A percentile compares a stretch with the other conserved stretches of the same genome.
phyloP scores from a whole-genome alignment of 768 basidiomycete species.

The Lentinula boryana region DNA sequence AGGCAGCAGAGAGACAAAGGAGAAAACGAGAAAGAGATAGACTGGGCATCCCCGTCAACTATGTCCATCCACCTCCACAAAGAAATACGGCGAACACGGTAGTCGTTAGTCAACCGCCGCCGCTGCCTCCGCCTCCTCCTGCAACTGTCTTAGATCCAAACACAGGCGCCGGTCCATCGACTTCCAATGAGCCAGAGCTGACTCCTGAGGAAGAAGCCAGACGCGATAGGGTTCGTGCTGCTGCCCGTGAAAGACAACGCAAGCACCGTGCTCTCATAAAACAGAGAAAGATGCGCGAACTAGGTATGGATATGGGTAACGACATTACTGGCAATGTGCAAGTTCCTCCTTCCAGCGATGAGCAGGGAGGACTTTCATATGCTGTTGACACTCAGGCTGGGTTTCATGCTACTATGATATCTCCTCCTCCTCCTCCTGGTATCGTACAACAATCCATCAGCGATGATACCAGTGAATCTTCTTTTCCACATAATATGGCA shows the following conservation, averaged over 20 bases:
- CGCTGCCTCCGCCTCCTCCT: background rate
- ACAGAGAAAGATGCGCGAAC: conserved; percentile 73
- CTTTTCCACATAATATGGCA: conserved; percentile 65
- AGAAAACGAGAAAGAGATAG: conserved; percentile 73
- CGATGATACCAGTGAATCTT: conserved; percentile 40
- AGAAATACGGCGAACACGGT: conserved; percentile 9
- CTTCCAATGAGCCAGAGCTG: conserved; percentile 24
- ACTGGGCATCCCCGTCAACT: conserved; percentile 24
- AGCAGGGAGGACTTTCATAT: conserved; percentile 7
- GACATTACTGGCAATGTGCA: conserved; percentile 62
- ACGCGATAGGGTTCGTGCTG: conserved; percentile 66
- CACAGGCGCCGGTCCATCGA: background rate
- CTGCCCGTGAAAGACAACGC: conserved; percentile 75
- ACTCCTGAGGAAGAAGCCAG: conserved; percentile 62
- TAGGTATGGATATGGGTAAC: conserved; percentile 79
- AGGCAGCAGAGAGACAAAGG: conserved; percentile 81
- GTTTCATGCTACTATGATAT: background rate
- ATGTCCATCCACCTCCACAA: conserved; percentile 24
- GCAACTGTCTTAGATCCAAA: background rate
- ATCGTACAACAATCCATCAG: conserved; percentile 22
- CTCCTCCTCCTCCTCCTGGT: conserved; percentile 3
- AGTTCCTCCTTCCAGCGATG: conserved; percentile 54
- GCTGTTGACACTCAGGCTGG: conserved; percentile 10
- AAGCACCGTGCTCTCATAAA: conserved; percentile 79
- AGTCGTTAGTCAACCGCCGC: background rate